Base-by-base conservation (phyloP, 1,139 yeast species). In the Kurtzmaniella quercitrusa region DNA sequence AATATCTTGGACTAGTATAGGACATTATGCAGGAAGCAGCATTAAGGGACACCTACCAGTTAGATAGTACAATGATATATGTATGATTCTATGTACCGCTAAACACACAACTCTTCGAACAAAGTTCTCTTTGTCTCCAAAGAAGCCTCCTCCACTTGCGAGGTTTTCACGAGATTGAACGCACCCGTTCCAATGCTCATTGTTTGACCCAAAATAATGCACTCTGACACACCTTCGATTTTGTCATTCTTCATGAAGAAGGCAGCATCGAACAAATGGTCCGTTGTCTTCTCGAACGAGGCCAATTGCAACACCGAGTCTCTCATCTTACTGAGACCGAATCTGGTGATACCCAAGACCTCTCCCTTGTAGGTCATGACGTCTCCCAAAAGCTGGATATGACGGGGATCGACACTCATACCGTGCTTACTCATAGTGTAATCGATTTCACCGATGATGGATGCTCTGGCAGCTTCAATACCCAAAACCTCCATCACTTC, bases 341-440 rank as follows among this genome's bases (percentile, higher is more conserved):
- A 94, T 67, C 99, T 79, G 3, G 99, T 94, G 60, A 94, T 94
- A 65, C 99, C 98, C 56, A 94, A 75, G 7, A 94, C 96, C 62
- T 94, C 98, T 48, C 99, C 99, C 69, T 93, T 94, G 65, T 89
- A 94, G 0, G 98, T 89, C 99, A 94, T 94, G 46, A 94, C 98
- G 63, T 94, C 99, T 51, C 98, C 98, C 51, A 94, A 71, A 43
- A 94, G 72, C 69, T 93, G 98, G 62, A 94, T 90, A 68, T 94
- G 99, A 74, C 99, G 95, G 50, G 98, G 98, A 73, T 94, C 99
- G 46, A 94, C 98, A 63, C 95, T 88, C 98, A 94, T 94, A 66
- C 98, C 98, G 74, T 94, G 98, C 65, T 90, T 89, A 65, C 95
- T 84, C 99, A 94, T 94, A 45, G 98, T 94, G 59, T 91, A 90